A percentile compares a stretch with the other conserved stretches of the same genome.
Evolutionary conservation across 78 protist species (phyloP).

Genomic region (Isochrysis galbana): DNA sequence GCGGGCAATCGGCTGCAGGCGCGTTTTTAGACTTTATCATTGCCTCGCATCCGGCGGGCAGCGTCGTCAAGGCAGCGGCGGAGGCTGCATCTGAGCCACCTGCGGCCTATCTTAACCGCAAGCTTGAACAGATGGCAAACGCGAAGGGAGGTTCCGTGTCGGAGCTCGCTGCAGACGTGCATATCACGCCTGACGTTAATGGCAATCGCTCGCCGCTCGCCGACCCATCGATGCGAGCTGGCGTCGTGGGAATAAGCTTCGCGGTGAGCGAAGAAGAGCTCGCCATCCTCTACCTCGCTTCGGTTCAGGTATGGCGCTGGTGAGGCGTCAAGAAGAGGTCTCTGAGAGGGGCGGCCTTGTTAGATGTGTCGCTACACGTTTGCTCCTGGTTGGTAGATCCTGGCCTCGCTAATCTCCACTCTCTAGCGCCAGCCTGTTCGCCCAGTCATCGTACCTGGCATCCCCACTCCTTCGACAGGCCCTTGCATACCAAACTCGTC

Average conservation of each 20-base stretch:
- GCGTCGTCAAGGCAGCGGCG: not conserved
- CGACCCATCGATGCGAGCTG: conserved; percentile 23
- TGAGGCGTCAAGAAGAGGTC: too few relatives aligned
- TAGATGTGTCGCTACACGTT: too few relatives aligned
- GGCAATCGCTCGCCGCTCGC: conserved; percentile 62
- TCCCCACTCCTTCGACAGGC: too few relatives aligned
- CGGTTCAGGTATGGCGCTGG: too few relatives aligned
- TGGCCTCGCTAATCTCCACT: too few relatives aligned
- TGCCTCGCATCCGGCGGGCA: not conserved
- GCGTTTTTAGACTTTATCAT: not conserved
- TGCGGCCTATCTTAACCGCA: not conserved
- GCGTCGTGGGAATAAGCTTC: conserved; percentile 32
- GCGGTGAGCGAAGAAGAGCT: not conserved
- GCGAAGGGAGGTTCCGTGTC: not conserved
- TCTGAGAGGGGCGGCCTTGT: too few relatives aligned
- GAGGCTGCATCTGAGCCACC: not conserved
- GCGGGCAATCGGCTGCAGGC: conserved; percentile 48
- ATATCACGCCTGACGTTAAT: not conserved
- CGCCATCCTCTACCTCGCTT: not conserved
- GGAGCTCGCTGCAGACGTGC: not conserved
- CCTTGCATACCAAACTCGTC: conserved; percentile 35
- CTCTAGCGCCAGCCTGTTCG: too few relatives aligned
- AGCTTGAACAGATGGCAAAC: not conserved
- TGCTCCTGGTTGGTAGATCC: too few relatives aligned
- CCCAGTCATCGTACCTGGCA: too few relatives aligned